phyloP scores from a whole-genome alignment of 108 stramenopile species.

The Skeletonema menzelii region DNA sequence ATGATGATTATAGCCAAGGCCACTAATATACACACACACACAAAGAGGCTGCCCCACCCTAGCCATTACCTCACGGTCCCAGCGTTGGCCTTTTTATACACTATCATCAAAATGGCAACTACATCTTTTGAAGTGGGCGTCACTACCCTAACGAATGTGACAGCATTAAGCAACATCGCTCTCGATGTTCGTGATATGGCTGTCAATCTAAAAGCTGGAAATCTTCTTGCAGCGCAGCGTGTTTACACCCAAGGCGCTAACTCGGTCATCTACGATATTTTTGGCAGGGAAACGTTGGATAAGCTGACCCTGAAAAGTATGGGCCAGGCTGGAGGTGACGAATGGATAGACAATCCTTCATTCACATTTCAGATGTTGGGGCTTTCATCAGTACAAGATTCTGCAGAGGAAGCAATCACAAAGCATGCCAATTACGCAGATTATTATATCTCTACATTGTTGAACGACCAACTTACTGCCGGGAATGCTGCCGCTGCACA shows the following conservation, averaged over 20 bases:
- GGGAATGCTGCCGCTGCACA: constrained; percentile 36
- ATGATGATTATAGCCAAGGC: too few species aligned
- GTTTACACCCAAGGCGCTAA: constrained; percentile 69
- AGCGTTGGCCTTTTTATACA: too few species aligned
- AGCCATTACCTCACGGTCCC: too few species aligned
- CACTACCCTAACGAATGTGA: constrained; percentile 72
- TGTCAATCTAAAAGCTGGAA: constrained; percentile 5
- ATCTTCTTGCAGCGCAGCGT: constrained; percentile 42
- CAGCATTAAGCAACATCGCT: constrained; percentile 57
- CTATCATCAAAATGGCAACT: neutral
- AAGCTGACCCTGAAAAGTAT: constrained; percentile 43
- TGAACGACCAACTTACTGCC: constrained; percentile 34
- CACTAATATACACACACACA: too few species aligned
- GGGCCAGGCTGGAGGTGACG: constrained; percentile 18
- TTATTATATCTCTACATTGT: constrained; percentile 42
- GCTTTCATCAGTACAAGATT: constrained; percentile 37
- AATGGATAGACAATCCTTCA: constrained; percentile 38
- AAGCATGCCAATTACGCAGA: constrained; percentile 59
- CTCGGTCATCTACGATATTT: constrained; percentile 33
- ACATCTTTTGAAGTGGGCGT: constrained; percentile 70
- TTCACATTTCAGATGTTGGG: constrained; percentile 77
- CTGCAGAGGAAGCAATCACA: constrained; percentile 18
- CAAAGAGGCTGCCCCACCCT: too few species aligned
- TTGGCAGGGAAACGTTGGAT: constrained; percentile 31
- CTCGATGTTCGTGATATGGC: constrained; percentile 74